These are phyloP conservation scores for Neonectria hederae DNA, from an alignment of 2,329 filamentous ascomycete species.

Conservation along the genomic window DNA sequence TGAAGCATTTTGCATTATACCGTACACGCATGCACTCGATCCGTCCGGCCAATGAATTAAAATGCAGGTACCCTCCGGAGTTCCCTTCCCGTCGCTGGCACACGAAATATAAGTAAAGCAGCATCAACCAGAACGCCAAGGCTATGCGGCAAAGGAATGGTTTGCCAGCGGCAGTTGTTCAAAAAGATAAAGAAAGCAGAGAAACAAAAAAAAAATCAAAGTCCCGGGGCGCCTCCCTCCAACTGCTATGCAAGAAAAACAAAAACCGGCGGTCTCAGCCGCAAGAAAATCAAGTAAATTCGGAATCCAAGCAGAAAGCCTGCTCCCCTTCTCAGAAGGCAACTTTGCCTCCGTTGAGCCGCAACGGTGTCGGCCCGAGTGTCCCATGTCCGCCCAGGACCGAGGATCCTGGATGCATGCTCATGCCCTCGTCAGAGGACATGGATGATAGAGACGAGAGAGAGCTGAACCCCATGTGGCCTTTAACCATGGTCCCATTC, in stretches of 20 bases:
- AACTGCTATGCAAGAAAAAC: constrained; percentile 33
- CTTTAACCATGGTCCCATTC: constrained; percentile 57
- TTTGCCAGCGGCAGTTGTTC: constrained; percentile 28
- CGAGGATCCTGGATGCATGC: constrained; percentile 40
- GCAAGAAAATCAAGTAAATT: constrained; percentile 10
- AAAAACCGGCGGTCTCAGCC: constrained; percentile 11
- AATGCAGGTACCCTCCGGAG: constrained; percentile 33
- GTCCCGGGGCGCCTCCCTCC: constrained; percentile 11
- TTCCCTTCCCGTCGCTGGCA: constrained; percentile 25
- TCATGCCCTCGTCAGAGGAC: constrained; percentile 51
- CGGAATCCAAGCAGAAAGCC: constrained; percentile 27
- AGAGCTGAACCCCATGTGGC: constrained; percentile 52
- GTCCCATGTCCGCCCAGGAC: constrained; percentile 46
- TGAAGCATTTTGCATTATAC: constrained; percentile 32
- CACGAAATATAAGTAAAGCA: constrained; percentile 21
- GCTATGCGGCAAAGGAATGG: constrained; percentile 43
- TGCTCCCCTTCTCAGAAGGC: constrained; percentile 44
- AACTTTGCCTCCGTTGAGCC: constrained; percentile 51
- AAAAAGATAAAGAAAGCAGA: constrained; percentile 20
- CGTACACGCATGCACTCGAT: constrained; percentile 25
- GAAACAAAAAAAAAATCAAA: constrained; percentile 23
- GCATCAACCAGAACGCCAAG: constrained; percentile 37
- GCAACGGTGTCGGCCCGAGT: constrained; percentile 45
- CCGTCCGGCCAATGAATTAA: constrained; percentile 25
- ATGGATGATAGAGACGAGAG: constrained; percentile 54